Evolutionary conservation across 2,329 filamentous ascomycete genomes (phyloP), one percentile per base, ranked within the genome.

Genomic region (Alternaria triticimaculans): DNA sequence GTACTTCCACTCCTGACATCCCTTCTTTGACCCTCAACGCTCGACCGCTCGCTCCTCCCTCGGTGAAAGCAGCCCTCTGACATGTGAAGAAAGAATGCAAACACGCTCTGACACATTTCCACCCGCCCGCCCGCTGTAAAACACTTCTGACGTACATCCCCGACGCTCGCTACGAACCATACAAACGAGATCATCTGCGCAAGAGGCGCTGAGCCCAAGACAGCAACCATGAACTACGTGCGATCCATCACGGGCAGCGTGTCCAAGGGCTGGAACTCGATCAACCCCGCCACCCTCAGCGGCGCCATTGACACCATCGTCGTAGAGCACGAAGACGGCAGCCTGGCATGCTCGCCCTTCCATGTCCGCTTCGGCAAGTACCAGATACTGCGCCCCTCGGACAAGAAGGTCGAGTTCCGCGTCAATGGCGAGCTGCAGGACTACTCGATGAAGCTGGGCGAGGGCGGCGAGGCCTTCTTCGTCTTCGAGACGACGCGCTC

Each of bases 291-390:
- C 48, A 99, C 96, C 12, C 88, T 99, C 61, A 97, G 93, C 83
- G 96, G 96, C 77, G 96, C 96, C 77, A 98, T 99, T 83, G 96
- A 99, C 86, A 95, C 98, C 72, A 97, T 99, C 72, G 95, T 99
- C 59, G 94, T 99, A 63, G 94, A 99, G 82, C 94, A 96, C 72
- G 93, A 95, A 78, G 96, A 99, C 86, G 96, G 88, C 65, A 87
- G 87, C 44, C 87, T 98, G 62, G 90, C 91, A 69, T 99, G 96
- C 83, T 98, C 95, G 26, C 96, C 96, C 54, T 99, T 99, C 82
- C 96, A 99, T 81, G 96, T 99, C 70, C 94, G 96, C 74, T 99
- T 99, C 81, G 96, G 96, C 81, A 99, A 99, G 83, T 98, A 98
- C 84, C 97, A 95, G 64, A 87, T 99, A 43, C 84, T 99, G 75